Conservation (phyloP, 2,329 filamentous ascomycete species). For the Fusarium equiseti region DNA sequence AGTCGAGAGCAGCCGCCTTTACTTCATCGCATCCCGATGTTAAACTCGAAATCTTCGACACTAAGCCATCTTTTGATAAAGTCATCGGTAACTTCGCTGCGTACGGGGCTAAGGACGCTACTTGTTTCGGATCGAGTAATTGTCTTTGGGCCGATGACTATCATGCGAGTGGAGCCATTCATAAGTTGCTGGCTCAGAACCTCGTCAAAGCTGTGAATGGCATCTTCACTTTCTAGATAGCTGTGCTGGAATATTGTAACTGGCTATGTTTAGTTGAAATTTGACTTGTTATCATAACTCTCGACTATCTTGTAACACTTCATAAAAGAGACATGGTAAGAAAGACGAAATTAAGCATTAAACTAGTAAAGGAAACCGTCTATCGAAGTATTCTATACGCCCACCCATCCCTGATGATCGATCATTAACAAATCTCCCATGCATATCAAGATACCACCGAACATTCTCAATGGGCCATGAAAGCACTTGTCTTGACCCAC, state of each 20-base stretch:
- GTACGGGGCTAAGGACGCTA: constrained; percentile 35
- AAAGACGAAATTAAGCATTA: background rate
- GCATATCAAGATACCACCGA: background rate
- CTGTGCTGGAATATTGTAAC: background rate
- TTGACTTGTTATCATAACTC: background rate
- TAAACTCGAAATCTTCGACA: constrained; percentile 30
- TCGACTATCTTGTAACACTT: background rate
- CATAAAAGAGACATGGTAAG: background rate
- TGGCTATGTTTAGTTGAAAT: background rate
- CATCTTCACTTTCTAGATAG: constrained; percentile 3
- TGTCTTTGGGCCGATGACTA: constrained; percentile 40
- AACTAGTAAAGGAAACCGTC: background rate
- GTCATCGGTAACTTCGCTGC: constrained; percentile 14
- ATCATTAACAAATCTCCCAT: background rate
- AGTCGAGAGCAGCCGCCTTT: constrained; percentile 12
- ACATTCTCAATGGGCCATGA: background rate
- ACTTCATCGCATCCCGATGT: constrained; percentile 12
- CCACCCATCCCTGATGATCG: background rate
- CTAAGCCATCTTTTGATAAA: constrained; percentile 27
- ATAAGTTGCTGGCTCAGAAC: constrained; percentile 32
- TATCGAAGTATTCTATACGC: background rate
- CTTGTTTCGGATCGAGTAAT: constrained; percentile 26
- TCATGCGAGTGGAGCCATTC: constrained; percentile 37
- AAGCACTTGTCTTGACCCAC: constrained; percentile 31
- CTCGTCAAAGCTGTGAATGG: constrained; percentile 10